phyloP scores from a whole-genome alignment of 2,329 filamentous ascomycete species.

The Mariannaea elegans region DNA sequence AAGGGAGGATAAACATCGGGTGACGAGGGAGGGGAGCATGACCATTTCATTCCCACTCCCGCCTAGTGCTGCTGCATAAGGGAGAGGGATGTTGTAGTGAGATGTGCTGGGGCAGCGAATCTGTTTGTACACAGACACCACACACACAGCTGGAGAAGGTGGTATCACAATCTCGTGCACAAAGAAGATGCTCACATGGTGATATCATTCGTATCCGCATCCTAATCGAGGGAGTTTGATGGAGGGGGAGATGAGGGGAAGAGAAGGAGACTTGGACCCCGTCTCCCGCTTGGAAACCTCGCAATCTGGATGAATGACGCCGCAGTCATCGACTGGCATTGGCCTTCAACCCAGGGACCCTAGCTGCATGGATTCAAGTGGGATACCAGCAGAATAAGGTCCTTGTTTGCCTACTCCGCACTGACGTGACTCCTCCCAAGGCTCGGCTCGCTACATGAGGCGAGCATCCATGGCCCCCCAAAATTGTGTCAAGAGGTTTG shows the following conservation, averaged over 20 bases:
- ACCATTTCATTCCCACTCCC: too few relatives aligned
- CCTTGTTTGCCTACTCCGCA: neutral
- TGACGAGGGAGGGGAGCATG: neutral
- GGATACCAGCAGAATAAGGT: too few relatives aligned
- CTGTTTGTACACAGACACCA: too few relatives aligned
- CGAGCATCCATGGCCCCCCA: neutral
- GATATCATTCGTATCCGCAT: slow-evolving; percentile 7
- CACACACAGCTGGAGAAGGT: neutral
- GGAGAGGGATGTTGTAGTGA: neutral
- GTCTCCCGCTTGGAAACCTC: slow-evolving; percentile 2
- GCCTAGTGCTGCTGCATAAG: neutral
- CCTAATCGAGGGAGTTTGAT: slow-evolving; percentile 3
- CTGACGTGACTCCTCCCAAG: neutral
- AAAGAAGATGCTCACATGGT: slow-evolving; percentile 1
- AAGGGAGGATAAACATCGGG: slow-evolving; percentile 12
- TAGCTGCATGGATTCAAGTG: slow-evolving; percentile 19
- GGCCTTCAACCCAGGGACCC: slow-evolving; percentile 23
- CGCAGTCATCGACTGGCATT: too few relatives aligned
- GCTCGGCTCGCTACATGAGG: slow-evolving; percentile 6
- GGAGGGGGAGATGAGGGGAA: too few relatives aligned
- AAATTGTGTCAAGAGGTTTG: neutral
- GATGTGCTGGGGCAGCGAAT: slow-evolving; percentile 2
- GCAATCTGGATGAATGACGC: too few relatives aligned
- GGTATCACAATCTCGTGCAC: slow-evolving; percentile 14
- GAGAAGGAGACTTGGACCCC: too few relatives aligned